Evolutionary conservation across 2,329 filamentous ascomycete genomes (phyloP), one percentile per base, ranked within the genome.

Genomic region (Graphiopsis chlorocephala): DNA sequence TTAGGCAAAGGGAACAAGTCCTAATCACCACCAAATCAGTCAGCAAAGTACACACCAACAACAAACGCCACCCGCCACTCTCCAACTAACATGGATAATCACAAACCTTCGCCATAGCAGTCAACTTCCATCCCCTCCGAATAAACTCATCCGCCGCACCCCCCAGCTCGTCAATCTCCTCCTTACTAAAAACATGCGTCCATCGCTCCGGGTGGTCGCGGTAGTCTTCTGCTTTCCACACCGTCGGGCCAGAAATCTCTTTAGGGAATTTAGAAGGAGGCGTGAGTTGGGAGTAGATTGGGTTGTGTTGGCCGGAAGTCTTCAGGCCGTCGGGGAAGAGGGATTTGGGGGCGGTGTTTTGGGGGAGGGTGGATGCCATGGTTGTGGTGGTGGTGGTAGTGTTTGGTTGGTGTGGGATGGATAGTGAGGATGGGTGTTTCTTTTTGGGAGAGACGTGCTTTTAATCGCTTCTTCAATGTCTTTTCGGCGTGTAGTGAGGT

Each of bases 221-320:
- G 71, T 87, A 90, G 28, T 90, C 87, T 28, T 85, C 82, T 6
- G 84, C 82, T 61, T 83, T 81, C 90, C 90, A 93, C 33, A 90
- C 85, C 0, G 89, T 92, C 0, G 85, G 84, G 12, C 90, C 90
- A 0, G 82, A 81, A 72, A 93, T 91, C 64, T 87, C 78, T 65
- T 85, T 85, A 53, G 90, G 90, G 72, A 92, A 93, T 20, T 84
- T 81, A 0, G 84, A 81, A 74, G 90, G 93, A 0, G 88, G 85
- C 47, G 78, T 80, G n/a, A 93, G 77, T 11, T 82, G 77, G 35
- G 86, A 81, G 72, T 88, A 88, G 35, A 91, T 75, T 1, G 90
- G 90, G 26, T 85, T 82, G 71, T 92, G 89, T 74, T 93, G 90
- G 50, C 90, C 90, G 0, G 88, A 84, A 20, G 86, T 88, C 71